Evolutionary conservation across 2,329 filamentous ascomycete genomes (phyloP).

Genomic region (Penicillium olsonii): DNA sequence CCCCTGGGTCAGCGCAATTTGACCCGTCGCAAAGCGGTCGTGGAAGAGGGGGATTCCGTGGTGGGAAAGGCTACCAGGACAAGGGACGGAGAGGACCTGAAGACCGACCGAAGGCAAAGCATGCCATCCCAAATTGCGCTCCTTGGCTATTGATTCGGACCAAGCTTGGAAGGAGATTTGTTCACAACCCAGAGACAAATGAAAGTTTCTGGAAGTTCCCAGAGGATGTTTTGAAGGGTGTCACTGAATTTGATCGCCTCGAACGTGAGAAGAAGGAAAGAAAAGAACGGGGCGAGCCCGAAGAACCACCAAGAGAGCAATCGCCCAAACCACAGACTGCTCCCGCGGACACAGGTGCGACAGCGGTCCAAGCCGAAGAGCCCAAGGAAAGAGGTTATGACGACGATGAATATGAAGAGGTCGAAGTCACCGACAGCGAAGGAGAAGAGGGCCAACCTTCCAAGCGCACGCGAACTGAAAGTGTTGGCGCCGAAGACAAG

Average conservation of each 20-base stretch:
- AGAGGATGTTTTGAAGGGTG: constrained; percentile 76
- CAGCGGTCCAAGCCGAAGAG: constrained; percentile 38
- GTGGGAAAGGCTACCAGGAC: constrained; percentile 58
- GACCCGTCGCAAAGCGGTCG: constrained; percentile 37
- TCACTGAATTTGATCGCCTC: constrained; percentile 66
- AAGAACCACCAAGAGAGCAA: constrained; percentile 20
- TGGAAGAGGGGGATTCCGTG: constrained; percentile 48
- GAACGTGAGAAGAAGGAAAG: constrained; percentile 69
- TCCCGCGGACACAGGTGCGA: constrained; percentile 23
- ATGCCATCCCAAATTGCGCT: constrained; percentile 74
- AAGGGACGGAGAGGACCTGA: constrained; percentile 67
- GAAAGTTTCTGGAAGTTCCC: constrained; percentile 96
- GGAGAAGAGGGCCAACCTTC: constrained; percentile 52
- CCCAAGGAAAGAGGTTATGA: constrained; percentile 51
- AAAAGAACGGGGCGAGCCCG: constrained; percentile 45
- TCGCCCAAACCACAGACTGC: constrained; percentile 13
- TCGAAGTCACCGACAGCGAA: constrained; percentile 68
- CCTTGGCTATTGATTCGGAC: constrained; percentile 95
- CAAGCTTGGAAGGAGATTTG: constrained; percentile 84
- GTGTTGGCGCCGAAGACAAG: constrained; percentile 48
- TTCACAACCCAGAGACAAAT: constrained; percentile 82
- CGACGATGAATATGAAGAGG: constrained; percentile 75
- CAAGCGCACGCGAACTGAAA: constrained; percentile 56
- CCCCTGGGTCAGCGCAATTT: constrained; percentile 12
- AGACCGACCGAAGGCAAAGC: constrained; percentile 80